Base-by-base conservation (phyloP, 2,329 filamentous ascomycete species). In the Emericellopsis cladophorae region DNA sequence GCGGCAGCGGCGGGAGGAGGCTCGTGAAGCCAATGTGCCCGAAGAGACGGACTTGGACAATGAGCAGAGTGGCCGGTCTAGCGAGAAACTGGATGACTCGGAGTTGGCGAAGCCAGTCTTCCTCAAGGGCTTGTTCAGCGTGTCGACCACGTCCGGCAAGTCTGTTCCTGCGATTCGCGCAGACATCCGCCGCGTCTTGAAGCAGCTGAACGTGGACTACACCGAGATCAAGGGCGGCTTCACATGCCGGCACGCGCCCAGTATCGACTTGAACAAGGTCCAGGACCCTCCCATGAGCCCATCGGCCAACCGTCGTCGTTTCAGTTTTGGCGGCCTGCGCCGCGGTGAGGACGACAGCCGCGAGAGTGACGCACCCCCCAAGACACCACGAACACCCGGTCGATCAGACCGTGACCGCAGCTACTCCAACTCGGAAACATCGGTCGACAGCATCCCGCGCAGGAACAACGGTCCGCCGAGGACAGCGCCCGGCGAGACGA, bases 101-200 rank as follows among this genome's bases (percentile, higher is more conserved):
- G 87, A 93, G 49, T 76, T 90, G 45, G 81, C 90, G 40, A 95
- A 95, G 58, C 92, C 92, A 0, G 92, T 96, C 4, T 96, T 84
- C 58, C 74, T 98, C 43, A 98, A 96, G 61, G 92, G 92, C 5
- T 71, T 98, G 15, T 96, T 98, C 65, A 96, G 90, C 53, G 92
- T 96, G 41, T 93, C 87, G 4, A 98, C 92, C 0, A 98, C 92
- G 7, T 95, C 88, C 43, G 92, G 81, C 54, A 94, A 93, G 56
- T 86, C 90, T 1, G 76, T 96, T 10, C 69, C 79, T 1, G 79
- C 87, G 44, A 98, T 98, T 46, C 79, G 90, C 32, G 69, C 79
- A 7, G 92, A 98, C 55, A 85, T 98, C 50, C 93, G 93, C 54
- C 76, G 90, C 39, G 92, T 96, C 3, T 65, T 98, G 40, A 82